Evolutionary conservation across 495 filamentous ascomycete genomes (phyloP).

Genomic region (Lasiosphaeria ovina): DNA sequence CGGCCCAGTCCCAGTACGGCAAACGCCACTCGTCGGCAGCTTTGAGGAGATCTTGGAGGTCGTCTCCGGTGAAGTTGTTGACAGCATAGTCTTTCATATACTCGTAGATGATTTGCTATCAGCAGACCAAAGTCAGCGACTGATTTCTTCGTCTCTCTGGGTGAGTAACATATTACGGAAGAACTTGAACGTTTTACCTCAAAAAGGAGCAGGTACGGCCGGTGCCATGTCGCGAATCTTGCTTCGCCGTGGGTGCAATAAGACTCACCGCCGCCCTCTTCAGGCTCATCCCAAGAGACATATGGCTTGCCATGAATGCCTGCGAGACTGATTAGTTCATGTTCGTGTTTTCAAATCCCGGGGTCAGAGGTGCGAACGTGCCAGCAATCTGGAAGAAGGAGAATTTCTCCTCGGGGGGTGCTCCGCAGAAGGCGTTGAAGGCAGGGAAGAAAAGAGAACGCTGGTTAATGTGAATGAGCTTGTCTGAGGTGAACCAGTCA

Average conservation of each 20-base stretch:
- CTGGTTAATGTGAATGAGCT: background rate
- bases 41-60: slow-evolving; percentile 3
- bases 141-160: too few relatives aligned
- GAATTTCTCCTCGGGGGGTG: background rate
- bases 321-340: too few relatives aligned
- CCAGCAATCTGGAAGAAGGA: background rate
- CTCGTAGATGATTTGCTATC: background rate
- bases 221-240: background rate
- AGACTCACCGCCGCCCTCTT: background rate
- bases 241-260: background rate
- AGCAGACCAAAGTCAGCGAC: too few relatives aligned
- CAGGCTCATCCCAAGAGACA: background rate
- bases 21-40: slow-evolving; percentile 6
- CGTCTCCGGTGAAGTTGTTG: slow-evolving; percentile 1
- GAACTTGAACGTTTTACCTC: background rate
- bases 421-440: background rate
- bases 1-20: slow-evolving; percentile 6
- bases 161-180: too few relatives aligned
- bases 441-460: background rate
- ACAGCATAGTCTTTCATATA: background rate
- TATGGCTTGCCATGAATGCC: background rate
- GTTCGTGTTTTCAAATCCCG: too few relatives aligned
- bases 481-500: background rate
- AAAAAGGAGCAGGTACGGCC: background rate
- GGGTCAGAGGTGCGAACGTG: too few relatives aligned